These are phyloP conservation scores for Nicotiana tomentosiformis DNA, from an alignment of 257 asterid species.

Conservation along the genomic window DNA sequence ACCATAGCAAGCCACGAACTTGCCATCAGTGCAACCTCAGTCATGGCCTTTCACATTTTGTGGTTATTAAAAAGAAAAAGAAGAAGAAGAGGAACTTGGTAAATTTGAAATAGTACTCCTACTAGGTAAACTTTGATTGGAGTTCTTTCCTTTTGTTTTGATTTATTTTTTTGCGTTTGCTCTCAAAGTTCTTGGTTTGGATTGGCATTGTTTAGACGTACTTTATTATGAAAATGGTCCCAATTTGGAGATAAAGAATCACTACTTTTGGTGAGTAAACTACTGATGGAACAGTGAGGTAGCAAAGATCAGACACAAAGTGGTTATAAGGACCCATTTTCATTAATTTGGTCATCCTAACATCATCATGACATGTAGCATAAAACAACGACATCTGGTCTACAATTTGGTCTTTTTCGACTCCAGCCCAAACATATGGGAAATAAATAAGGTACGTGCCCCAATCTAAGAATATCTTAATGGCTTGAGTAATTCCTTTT, in stretches of 20 bases:
- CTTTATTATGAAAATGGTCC: background rate
- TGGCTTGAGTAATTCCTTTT: background rate
- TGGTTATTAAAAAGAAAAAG: background rate
- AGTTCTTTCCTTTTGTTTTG: no score
- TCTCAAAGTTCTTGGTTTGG: background rate
- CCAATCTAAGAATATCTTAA: no score
- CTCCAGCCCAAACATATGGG: background rate
- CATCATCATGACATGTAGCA: conserved; percentile 21
- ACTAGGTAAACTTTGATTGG: background rate
- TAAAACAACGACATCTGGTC: no score
- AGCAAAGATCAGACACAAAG: background rate
- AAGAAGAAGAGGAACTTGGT: no score
- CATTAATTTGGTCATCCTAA: conserved; percentile 10
- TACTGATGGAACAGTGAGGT: background rate
- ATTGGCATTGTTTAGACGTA: background rate
- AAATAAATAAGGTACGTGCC: no score
- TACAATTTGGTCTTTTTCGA: no score
- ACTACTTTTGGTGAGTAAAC: background rate
- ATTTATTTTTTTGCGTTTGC: background rate
- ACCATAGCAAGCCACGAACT: no score
- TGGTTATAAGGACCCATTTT: background rate
- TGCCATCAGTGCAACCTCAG: background rate
- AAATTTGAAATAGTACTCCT: no score
- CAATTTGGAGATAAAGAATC: background rate
- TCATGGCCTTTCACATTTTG: background rate